Evolutionary conservation across 495 filamentous ascomycete genomes (phyloP).

Genomic region (Friedmanniomyces simplex): DNA sequence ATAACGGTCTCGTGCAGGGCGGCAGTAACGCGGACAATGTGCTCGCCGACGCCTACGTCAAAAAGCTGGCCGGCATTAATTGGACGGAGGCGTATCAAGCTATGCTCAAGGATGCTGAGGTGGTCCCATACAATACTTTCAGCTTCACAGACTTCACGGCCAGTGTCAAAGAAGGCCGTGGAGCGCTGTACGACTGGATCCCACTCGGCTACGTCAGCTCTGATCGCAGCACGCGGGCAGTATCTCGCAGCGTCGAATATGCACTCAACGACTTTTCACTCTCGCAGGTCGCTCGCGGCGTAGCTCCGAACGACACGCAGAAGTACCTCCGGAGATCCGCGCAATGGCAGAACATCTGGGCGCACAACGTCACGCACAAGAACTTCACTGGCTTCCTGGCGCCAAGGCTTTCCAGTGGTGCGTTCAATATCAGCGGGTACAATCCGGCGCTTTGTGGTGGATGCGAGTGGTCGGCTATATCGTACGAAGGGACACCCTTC

Average conservation of each 20-base stretch:
- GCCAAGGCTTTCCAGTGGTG: conserved; percentile 26
- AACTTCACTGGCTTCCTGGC: conserved; percentile 31
- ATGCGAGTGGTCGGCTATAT: conserved; percentile 25
- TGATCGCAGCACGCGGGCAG: conserved; percentile 21
- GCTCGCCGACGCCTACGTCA: conserved; percentile 34
- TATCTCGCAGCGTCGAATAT: conserved; percentile 31
- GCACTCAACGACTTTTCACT: conserved; percentile 32
- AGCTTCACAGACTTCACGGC: conserved; percentile 6
- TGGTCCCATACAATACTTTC: conserved; percentile 28
- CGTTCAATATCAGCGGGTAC: conserved; percentile 23
- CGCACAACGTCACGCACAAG: conserved; percentile 18
- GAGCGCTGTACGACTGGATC: conserved; percentile 30
- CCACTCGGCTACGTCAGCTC: conserved; percentile 27
- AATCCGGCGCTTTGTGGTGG: conserved; percentile 27
- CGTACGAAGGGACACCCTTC: conserved; percentile 23
- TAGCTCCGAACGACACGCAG: conserved; percentile 22
- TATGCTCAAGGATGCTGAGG: conserved; percentile 29
- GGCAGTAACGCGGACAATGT: conserved; percentile 33
- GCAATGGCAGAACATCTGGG: conserved; percentile 30
- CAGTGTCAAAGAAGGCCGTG: conserved; percentile 29
- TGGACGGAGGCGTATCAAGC: conserved; percentile 32
- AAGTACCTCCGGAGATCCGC: conserved; percentile 26
- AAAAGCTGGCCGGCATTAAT: conserved; percentile 26
- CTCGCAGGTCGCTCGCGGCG: conserved; percentile 26
- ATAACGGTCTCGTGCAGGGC: conserved; percentile 31